These are phyloP conservation scores for Exophiala oligosperma DNA, from an alignment of 2,329 filamentous ascomycete species.

Conservation along the genomic window DNA sequence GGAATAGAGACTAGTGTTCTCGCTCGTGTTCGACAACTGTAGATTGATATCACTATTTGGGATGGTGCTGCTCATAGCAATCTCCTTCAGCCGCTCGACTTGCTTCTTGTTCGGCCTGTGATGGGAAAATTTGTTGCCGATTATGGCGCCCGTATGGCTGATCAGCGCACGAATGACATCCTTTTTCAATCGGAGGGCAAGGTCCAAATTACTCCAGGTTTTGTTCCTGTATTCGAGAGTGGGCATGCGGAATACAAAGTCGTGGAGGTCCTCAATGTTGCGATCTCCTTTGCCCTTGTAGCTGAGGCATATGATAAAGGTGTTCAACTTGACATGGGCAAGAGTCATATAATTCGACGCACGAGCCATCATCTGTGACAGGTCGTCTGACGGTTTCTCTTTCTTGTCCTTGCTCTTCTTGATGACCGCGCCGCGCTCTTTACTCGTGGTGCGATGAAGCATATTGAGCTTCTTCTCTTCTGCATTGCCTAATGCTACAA, in stretches of 20 bases:
- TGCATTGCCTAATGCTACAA: constrained; percentile 15
- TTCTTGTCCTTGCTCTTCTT: constrained; percentile 51
- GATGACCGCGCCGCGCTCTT: constrained; percentile 34
- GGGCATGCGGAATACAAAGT: constrained; percentile 95
- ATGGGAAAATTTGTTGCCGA: constrained; percentile 94
- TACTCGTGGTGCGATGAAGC: constrained; percentile 42
- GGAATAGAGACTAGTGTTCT: constrained; percentile 29
- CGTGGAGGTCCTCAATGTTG: constrained; percentile 94
- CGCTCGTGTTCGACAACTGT: constrained; percentile 28
- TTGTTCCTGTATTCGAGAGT: constrained; percentile 97
- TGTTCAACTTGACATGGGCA: constrained; percentile 90
- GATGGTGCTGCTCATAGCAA: constrained; percentile 73
- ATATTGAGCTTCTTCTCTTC: constrained; percentile 49
- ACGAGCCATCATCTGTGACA: constrained; percentile 93
- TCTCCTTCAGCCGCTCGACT: constrained; percentile 74
- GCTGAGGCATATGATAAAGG: constrained; percentile 90
- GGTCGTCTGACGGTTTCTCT: constrained; percentile 75
- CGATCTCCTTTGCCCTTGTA: constrained; percentile 96
- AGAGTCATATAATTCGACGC: constrained; percentile 98
- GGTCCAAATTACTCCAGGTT: constrained; percentile 96
- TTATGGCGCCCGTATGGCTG: constrained; percentile 91
- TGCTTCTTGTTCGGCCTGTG: constrained; percentile 80
- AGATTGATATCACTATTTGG: constrained; percentile 40
- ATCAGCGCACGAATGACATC: constrained; percentile 92
- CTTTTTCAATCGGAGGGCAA: constrained; percentile 89